A percentile compares a stretch with the other conserved stretches of the same genome.
phyloP scores from a whole-genome alignment of 2,329 filamentous ascomycete genomes.

The Zymoseptoria passerinii region DNA sequence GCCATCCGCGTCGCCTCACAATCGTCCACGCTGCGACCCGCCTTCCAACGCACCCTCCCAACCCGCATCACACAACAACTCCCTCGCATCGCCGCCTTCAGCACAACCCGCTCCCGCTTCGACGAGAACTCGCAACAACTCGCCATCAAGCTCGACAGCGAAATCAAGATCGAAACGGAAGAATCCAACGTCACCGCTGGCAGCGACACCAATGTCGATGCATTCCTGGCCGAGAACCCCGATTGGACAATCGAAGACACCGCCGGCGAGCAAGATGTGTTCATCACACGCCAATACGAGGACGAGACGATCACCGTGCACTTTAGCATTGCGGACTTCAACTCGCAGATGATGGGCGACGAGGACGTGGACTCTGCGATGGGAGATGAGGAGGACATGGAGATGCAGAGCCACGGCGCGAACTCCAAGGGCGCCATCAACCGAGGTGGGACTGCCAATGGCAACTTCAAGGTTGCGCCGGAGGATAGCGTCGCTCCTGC shows the following conservation, averaged over 20 bases:
- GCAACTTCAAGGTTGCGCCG: slow-evolving; percentile 47
- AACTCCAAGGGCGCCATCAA: slow-evolving; percentile 50
- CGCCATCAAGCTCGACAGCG: slow-evolving; percentile 73
- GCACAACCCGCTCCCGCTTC: slow-evolving; percentile 33
- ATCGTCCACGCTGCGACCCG: slow-evolving; percentile 31
- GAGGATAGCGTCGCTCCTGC: slow-evolving; percentile 50
- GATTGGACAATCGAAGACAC: slow-evolving; percentile 69
- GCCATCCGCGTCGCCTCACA: slow-evolving; percentile 35
- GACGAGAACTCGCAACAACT: slow-evolving; percentile 65
- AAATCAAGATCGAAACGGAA: slow-evolving; percentile 76
- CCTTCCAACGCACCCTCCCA: slow-evolving; percentile 9
- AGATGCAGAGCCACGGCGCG: slow-evolving; percentile 47
- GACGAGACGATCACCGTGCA: slow-evolving; percentile 80
- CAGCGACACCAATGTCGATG: slow-evolving; percentile 56
- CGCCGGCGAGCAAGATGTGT: slow-evolving; percentile 78
- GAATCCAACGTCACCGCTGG: slow-evolving; percentile 52
- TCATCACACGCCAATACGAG: slow-evolving; percentile 71
- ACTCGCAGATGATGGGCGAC: slow-evolving; percentile 49
- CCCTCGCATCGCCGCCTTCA: slow-evolving; percentile 31
- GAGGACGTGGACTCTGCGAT: slow-evolving; percentile 25
- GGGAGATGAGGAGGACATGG: slow-evolving; percentile 45
- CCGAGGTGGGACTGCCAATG: slow-evolving; percentile 42
- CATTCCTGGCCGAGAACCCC: slow-evolving; percentile 72
- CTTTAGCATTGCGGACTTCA: slow-evolving; percentile 78
- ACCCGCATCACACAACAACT: slow-evolving; percentile 14